Evolutionary conservation across 2,329 filamentous ascomycete species (phyloP).

Genomic region (Botryotinia calthae): DNA sequence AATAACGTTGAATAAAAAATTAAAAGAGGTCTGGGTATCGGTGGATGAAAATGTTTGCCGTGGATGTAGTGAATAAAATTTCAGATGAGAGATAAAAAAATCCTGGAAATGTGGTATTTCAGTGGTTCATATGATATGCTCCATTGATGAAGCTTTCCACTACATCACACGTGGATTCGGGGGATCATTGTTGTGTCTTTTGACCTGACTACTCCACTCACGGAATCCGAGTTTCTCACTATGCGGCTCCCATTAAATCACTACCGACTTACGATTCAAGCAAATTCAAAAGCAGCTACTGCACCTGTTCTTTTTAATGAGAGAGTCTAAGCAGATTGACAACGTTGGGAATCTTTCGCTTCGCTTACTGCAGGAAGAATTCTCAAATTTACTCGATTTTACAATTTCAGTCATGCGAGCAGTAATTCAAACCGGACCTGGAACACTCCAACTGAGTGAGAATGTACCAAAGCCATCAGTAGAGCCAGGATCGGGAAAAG

Average conservation of each 20-base stretch:
- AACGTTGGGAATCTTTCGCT: neutral
- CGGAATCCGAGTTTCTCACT: neutral
- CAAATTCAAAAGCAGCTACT: neutral
- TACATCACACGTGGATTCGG: neutral
- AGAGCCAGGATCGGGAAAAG: constrained; percentile 2
- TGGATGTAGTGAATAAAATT: neutral
- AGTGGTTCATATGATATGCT: neutral
- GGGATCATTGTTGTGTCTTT: neutral
- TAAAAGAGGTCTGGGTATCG: neutral
- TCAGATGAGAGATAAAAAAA: neutral
- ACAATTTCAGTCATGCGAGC: neutral
- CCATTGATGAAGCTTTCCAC: neutral
- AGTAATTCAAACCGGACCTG: constrained; percentile 8
- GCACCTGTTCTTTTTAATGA: neutral
- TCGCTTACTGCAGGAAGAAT: neutral
- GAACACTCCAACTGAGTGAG: neutral
- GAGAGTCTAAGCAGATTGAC: neutral
- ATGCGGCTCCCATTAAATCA: neutral
- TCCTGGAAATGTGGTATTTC: neutral
- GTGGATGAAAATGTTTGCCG: neutral
- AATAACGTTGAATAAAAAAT: neutral
- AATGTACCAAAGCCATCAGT: neutral
- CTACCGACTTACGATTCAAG: neutral
- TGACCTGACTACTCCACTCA: neutral
- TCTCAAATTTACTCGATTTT: neutral